Evolutionary conservation across 768 basidiomycete genomes (phyloP), one percentile per base, ranked within the genome.

Genomic region (Albatrellus ellisii): DNA sequence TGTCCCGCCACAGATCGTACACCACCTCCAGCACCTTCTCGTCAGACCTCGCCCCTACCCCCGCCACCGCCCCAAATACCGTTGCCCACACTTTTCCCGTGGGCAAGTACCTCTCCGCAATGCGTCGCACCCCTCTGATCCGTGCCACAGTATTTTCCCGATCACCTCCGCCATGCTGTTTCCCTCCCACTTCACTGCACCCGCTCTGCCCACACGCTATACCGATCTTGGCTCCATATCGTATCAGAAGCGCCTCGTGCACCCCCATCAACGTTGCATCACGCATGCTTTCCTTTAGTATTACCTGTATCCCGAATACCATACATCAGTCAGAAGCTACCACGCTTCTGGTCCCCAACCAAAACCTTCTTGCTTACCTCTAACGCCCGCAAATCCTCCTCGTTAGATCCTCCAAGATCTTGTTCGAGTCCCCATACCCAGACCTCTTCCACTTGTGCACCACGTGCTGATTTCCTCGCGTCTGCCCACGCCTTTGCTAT

Each of bases 371-470:
- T n/a, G n/a, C n/a, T n/a, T n/a, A n/a, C n/a, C n/a, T n/a, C 35
- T 12, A 20, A 15, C 6, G 20, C 15, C 35, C 35, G 24, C 17
- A 36, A 18, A 12, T 36, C 35, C 43, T 47, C 46, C 17, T 42
- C 44, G 3, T 11, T n/a, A 41, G 21, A 41, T 25, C 36, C 37
- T 39, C 39, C 29, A 22, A 25, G 39, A 20, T 44, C 50, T 47
- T 29, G 26, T 15, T 56, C 59, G 15, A 75, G 46, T 36, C 75
- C 73, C 76, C 75, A 77, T 34, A 65, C 52, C 77, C 77, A 77
- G 28, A 78, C 57, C 34, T 59, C 57, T 47, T 62, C 54, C 28
- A 4, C 58, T 63, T 11, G 56, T 54, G 44, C 57, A 58, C 11
- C 41, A 7, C 36, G 46, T 17, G 68, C 68, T 1, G 45, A 43